Evolutionary conservation across 768 basidiomycete genomes (phyloP).

Genomic region (Lactifluus volemus): DNA sequence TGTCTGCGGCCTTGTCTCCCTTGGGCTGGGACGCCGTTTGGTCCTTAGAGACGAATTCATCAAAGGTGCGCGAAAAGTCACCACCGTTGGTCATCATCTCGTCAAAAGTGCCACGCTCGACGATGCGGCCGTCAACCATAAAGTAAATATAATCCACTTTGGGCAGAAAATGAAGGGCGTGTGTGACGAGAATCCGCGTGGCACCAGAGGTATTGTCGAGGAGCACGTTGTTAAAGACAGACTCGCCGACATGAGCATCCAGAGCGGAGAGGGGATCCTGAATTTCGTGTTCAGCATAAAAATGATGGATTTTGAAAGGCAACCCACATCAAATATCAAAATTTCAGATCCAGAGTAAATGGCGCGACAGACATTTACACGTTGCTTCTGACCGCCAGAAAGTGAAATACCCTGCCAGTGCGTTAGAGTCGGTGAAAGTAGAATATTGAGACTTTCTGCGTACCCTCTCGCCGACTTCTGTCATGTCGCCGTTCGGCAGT

Average conservation of each 20-base stretch:
- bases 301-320: neutral
- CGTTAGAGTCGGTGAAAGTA: neutral
- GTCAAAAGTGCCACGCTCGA: conserved; percentile 70
- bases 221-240: conserved; percentile 79
- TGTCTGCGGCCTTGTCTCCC: conserved; percentile 35
- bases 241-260: conserved; percentile 87
- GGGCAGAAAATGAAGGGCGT: conserved; percentile 84
- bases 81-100: conserved; percentile 58
- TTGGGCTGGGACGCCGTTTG: conserved; percentile 39
- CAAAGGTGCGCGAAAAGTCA: conserved; percentile 41
- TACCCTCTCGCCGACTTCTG: conserved; percentile 73
- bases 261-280: conserved; percentile 84
- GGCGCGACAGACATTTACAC: conserved; percentile 77
- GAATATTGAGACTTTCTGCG: neutral
- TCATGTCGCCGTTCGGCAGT: conserved; percentile 68
- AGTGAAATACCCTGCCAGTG: conserved; percentile 63
- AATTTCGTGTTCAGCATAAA: neutral
- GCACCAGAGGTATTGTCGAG: conserved; percentile 52
- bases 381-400: conserved; percentile 75
- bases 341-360: conserved; percentile 84
- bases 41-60: conserved; percentile 58
- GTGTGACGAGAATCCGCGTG: conserved; percentile 85
- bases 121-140: conserved; percentile 66
- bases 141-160: conserved; percentile 82
- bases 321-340: conserved; percentile 64